phyloP scores from a whole-genome alignment of 495 filamentous ascomycete species.

The Penicillium antarcticum region DNA sequence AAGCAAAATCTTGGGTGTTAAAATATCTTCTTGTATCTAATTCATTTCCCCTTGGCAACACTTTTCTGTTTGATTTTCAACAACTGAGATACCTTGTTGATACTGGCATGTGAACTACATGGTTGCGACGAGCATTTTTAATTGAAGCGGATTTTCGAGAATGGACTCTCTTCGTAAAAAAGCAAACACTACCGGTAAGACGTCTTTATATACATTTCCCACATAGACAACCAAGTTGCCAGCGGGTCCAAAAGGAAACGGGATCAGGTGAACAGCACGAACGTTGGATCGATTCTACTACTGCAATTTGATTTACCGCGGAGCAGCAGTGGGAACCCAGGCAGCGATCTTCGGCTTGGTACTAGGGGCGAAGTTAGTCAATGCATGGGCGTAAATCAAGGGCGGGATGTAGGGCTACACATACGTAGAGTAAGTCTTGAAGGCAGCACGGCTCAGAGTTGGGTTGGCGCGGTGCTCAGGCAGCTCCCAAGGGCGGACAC shows the following conservation, averaged over 20 bases:
- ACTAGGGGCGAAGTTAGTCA: constrained; percentile 17
- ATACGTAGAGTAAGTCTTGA: constrained; percentile 91
- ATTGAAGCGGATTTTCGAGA: constrained; percentile 13
- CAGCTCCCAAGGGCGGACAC: constrained; percentile 69
- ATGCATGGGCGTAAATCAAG: background rate
- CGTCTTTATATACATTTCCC: constrained; percentile 45
- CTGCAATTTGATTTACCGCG: constrained; percentile 32
- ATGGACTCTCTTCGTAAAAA: constrained; percentile 14
- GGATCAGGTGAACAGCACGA: constrained; percentile 8
- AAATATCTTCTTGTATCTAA: constrained; percentile 31
- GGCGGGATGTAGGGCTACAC: constrained; percentile 26
- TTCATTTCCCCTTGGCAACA: constrained; percentile 12
- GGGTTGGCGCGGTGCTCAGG: constrained; percentile 70
- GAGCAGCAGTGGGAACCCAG: constrained; percentile 45
- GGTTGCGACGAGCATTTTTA: constrained; percentile 10
- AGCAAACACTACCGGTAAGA: constrained; percentile 27
- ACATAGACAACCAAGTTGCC: constrained; percentile 1
- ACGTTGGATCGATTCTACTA: constrained; percentile 21
- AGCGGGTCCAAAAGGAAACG: constrained; percentile 13
- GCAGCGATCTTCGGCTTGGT: constrained; percentile 41
- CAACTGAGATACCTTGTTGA: constrained; percentile 32
- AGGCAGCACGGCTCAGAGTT: constrained; percentile 73
- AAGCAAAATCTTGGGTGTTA: constrained; percentile 4
- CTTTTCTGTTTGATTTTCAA: constrained; percentile 16
- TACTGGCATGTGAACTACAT: constrained; percentile 12